These are phyloP conservation scores for Colletotrichum sp. DNA, from an alignment of 2,329 filamentous ascomycete genomes.

Conservation along the genomic window DNA sequence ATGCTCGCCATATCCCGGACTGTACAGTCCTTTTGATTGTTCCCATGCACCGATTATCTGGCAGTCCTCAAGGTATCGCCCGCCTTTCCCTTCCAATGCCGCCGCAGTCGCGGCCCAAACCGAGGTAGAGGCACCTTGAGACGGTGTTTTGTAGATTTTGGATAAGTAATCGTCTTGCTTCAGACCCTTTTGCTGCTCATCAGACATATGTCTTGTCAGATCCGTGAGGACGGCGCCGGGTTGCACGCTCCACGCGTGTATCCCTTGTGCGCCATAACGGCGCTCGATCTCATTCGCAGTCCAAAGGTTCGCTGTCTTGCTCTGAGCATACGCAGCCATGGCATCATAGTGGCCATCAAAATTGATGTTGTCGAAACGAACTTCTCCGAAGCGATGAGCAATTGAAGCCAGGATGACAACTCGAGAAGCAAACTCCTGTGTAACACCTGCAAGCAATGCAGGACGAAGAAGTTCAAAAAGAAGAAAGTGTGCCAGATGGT, in stretches of 20 bases:
- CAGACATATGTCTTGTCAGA: neutral
- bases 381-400: conserved; percentile 39
- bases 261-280: conserved; percentile 43
- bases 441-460: conserved; percentile 41
- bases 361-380: conserved; percentile 38
- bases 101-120: conserved; percentile 45
- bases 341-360: conserved; percentile 32
- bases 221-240: conserved; percentile 38
- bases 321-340: conserved; percentile 46
- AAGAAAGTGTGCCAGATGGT: conserved; percentile 59
- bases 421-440: conserved; percentile 44
- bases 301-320: conserved; percentile 56
- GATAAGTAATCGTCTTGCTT: neutral
- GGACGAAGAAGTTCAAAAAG: conserved; percentile 54
- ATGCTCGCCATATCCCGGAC: neutral
- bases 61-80: conserved; percentile 50
- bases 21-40: neutral
- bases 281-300: conserved; percentile 56
- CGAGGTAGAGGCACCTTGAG: conserved; percentile 52
- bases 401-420: conserved; percentile 49
- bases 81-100: conserved; percentile 49
- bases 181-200: neutral
- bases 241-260: conserved; percentile 50
- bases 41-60: conserved; percentile 26
- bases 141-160: neutral